phyloP scores from a whole-genome alignment of 75 land plant species.

The Sequoia sempervirens region DNA sequence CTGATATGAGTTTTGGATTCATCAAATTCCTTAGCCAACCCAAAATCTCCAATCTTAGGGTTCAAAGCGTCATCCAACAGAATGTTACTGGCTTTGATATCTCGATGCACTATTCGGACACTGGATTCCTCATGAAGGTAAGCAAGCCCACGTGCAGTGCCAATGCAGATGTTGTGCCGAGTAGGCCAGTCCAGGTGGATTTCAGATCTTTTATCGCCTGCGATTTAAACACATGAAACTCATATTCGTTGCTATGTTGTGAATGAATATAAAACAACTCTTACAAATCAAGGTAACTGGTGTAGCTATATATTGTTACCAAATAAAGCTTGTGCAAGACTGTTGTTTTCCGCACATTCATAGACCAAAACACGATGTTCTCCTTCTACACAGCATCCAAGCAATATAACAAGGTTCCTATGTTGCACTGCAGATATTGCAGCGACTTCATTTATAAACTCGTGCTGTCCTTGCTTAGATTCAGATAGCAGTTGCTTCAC shows the following conservation, averaged over 20 bases:
- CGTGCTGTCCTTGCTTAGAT: slow-evolving; percentile 12
- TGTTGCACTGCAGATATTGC: slow-evolving; percentile 19
- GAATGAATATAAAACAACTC: background rate
- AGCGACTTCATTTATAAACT: slow-evolving; percentile 23
- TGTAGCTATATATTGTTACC: background rate
- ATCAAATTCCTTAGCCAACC: slow-evolving; percentile 84
- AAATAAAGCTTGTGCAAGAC: slow-evolving; percentile 15
- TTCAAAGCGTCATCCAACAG: slow-evolving; percentile 61
- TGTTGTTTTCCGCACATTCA: slow-evolving; percentile 13
- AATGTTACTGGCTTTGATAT: slow-evolving; percentile 87
- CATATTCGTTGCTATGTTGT: background rate
- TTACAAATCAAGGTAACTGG: background rate
- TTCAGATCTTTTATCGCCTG: background rate
- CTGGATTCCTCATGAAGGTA: slow-evolving; percentile 88
- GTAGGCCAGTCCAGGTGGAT: slow-evolving; percentile 41
- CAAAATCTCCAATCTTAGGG: slow-evolving; percentile 89
- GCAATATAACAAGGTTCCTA: slow-evolving; percentile 17
- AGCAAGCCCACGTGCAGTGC: slow-evolving; percentile 68
- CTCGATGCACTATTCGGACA: slow-evolving; percentile 69
- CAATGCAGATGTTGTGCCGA: slow-evolving; percentile 50
- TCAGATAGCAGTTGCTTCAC: slow-evolving; percentile 11
- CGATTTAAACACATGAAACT: background rate
- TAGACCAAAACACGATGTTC: slow-evolving; percentile 14
- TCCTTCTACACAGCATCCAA: slow-evolving; percentile 23
- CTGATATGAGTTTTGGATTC: slow-evolving; percentile 79